Percentiles rank a stretch among this genome's conserved stretches.
These are phyloP conservation scores for Penicillium fuscoglaucum DNA, from an alignment of 2,329 filamentous ascomycete species.

Conservation along the genomic window DNA sequence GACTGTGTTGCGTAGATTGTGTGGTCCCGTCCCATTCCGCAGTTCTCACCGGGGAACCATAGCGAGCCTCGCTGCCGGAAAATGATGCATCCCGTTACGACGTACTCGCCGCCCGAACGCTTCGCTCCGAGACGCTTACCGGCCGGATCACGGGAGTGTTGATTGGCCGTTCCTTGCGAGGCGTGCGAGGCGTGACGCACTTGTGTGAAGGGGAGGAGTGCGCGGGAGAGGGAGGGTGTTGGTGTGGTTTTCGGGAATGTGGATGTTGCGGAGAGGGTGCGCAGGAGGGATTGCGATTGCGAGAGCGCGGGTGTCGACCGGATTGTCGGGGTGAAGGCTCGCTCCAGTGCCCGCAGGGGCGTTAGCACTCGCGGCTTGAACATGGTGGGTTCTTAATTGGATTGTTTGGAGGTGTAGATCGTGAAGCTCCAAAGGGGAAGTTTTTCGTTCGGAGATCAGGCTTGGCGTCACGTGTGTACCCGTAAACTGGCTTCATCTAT, in stretches of 20 bases:
- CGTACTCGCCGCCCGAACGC: constrained; percentile 87
- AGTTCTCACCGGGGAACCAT: constrained; percentile 96
- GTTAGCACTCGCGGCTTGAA: constrained; percentile 45
- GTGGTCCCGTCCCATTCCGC: constrained; percentile 91
- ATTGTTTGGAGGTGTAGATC: constrained; percentile 14
- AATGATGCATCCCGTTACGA: constrained; percentile 95
- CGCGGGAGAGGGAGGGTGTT: constrained; percentile 31
- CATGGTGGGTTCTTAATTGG: constrained; percentile 36
- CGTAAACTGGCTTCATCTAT: constrained; percentile 36
- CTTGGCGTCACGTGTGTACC: constrained; percentile 32
- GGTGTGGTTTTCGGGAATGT: constrained; percentile 28
- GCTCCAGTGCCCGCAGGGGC: constrained; percentile 42
- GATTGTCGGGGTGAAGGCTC: constrained; percentile 34
- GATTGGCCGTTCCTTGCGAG: constrained; percentile 66
- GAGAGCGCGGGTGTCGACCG: constrained; percentile 29
- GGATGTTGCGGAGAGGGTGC: constrained; percentile 29
- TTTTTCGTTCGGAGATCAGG: constrained; percentile 30
- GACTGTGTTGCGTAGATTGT: constrained; percentile 84
- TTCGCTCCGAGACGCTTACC: constrained; percentile 93
- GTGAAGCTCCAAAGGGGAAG: constrained; percentile 27
- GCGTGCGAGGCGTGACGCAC: constrained; percentile 65
- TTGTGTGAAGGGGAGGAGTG: constrained; percentile 45
- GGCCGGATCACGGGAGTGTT: constrained; percentile 64
- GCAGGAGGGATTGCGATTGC: constrained; percentile 33
- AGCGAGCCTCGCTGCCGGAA: constrained; percentile 93